Evolutionary conservation across 805 yeast species (phyloP), one percentile per base, ranked within the genome.

Genomic region (Naumovozyma castellii): DNA sequence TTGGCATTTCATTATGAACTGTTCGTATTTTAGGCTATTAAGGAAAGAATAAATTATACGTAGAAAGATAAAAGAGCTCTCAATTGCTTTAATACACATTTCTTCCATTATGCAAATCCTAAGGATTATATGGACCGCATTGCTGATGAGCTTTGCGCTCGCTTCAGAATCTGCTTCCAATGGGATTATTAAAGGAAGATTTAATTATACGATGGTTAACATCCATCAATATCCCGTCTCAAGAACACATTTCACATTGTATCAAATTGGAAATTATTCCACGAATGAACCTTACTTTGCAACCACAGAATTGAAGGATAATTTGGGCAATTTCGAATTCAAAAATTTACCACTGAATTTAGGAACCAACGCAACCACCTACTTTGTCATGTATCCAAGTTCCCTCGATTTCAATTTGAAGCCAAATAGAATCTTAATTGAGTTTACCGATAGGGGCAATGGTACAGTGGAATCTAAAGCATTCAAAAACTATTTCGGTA

Each of bases 361-460:
- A 14, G 55, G 55, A 13, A 20, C 49, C 17, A 52, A 56, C 34
- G 53, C 47, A 29, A 44, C 56, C 2, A 52, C 61, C 4, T 48
- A 56, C 41, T 61, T 49, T 41, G 59, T 53, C 3, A 34, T 61
- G 14, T 48, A 46, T 25, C 44, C 64, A 12, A 40, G 42, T 18
- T 60, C 66, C 3, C 29, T 49, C 15, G 62, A 56, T 22, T 60
- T 48, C 36, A 61, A 61, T 45, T 39, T 61, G 41, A 54, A 50
- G 27, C 66, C 66, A 18, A 57, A 54, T 37, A 59, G 66, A 40
- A 45, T 61, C 6, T 40, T 61, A 15, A 33, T 59, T 3, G 54
- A 53, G 35, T 49, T 54, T 25, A 41, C 31, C 10, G 45, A 44
- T 18, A 40, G 46, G 13, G 48, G 49, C 14, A 43, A 50, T 20